A percentile compares a stretch with the other conserved stretches of the same genome.
Evolutionary conservation across 495 filamentous ascomycete genomes (phyloP).

Genomic region (Mycothermus thermophilus): DNA sequence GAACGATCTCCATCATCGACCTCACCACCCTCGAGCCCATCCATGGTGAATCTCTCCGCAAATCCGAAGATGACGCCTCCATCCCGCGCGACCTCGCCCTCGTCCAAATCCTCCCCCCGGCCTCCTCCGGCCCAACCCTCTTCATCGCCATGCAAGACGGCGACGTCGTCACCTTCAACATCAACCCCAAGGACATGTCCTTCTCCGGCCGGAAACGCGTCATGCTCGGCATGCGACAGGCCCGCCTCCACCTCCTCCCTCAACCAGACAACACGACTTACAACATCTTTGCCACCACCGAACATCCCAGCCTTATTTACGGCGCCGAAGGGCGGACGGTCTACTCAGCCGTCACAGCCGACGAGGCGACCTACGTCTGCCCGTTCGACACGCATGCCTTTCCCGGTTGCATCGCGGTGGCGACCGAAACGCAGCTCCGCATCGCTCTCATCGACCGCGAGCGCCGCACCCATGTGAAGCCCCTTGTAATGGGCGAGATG

Average conservation of each 20-base stretch:
- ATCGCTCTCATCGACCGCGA: conserved; percentile 74
- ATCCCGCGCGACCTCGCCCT: conserved; percentile 75
- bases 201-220: conserved; percentile 65
- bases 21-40: conserved; percentile 45
- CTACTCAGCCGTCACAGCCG: conserved; percentile 91
- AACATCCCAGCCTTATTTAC: conserved; percentile 88
- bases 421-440: conserved; percentile 60
- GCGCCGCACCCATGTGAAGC: conserved; percentile 73
- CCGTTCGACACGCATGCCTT: conserved; percentile 71
- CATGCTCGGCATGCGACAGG: conserved; percentile 73
- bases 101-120: conserved; percentile 49
- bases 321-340: conserved; percentile 74
- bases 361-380: conserved; percentile 66
- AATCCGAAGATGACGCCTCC: conserved; percentile 51
- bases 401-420: conserved; percentile 66
- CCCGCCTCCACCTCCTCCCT: conserved; percentile 65
- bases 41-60: conserved; percentile 28
- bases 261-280: conserved; percentile 39
- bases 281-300: conserved; percentile 87
- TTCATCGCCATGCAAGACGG: conserved; percentile 94
- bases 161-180: conserved; percentile 70
- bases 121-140: conserved; percentile 46
- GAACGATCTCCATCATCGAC: conserved; percentile 56
- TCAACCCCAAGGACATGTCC: conserved; percentile 46
- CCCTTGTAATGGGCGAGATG: conserved; percentile 63